Conservation (phyloP, 257 asterid genomes). For the Hygrophila difformis region DNA sequence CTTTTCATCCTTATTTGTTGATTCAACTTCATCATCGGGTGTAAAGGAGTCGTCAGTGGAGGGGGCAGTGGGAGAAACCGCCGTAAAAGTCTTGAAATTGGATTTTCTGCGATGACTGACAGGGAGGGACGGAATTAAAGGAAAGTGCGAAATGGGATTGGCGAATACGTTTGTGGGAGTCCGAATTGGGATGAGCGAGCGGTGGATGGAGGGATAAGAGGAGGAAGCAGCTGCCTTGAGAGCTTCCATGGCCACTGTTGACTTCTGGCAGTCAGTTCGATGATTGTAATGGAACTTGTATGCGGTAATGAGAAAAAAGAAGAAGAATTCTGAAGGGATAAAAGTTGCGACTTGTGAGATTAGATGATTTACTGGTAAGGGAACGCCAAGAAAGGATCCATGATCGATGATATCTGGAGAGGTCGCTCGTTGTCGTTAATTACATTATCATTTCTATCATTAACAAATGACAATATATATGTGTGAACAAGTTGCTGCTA, state of each 20-base stretch:
- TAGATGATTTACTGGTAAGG: too few species aligned
- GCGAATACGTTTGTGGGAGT: conserved; percentile 5
- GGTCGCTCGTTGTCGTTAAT: too few species aligned
- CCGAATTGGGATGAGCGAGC: conserved; percentile 13
- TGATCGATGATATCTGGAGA: too few species aligned
- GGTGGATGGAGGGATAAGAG: conserved; percentile 22
- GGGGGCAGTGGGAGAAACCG: conserved; percentile 28
- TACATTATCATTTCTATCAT: too few species aligned
- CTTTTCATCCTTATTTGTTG: conserved; percentile 27
- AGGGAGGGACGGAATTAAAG: conserved; percentile 16
- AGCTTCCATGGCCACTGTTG: conserved; percentile 70
- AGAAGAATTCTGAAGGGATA: too few species aligned
- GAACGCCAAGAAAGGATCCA: too few species aligned
- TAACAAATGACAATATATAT: too few species aligned
- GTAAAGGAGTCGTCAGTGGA: conserved; percentile 21
- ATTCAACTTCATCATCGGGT: conserved; percentile 23
- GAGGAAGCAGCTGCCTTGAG: conserved; percentile 41
- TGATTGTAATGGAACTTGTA: too few species aligned
- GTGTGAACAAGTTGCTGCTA: too few species aligned
- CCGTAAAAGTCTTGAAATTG: conserved; percentile 36
- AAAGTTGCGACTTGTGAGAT: too few species aligned
- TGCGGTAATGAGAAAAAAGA: too few species aligned
- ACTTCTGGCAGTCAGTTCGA: too few species aligned
- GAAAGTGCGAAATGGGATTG: conserved; percentile 17
- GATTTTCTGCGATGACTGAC: conserved; percentile 17